Evolutionary conservation across 345 rosid genomes (phyloP).

Genomic region (Laguncularia racemosa): DNA sequence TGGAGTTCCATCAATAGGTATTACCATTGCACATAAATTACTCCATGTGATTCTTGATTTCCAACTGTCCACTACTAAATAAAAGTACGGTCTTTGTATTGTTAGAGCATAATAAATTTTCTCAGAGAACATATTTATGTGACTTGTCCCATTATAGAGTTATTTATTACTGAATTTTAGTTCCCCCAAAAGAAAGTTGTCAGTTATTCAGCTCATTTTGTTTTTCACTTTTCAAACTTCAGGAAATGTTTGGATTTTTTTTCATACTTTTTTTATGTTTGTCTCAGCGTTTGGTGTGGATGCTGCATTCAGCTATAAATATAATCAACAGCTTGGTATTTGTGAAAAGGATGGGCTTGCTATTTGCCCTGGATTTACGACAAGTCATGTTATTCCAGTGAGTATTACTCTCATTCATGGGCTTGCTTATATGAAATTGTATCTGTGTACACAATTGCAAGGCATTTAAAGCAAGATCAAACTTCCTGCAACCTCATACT

Average conservation of each 20-base stretch:
- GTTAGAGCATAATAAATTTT: too few species aligned
- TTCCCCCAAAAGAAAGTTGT: too few species aligned
- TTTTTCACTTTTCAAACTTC: too few species aligned
- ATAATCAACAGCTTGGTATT: constrained; percentile 71
- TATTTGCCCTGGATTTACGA: constrained; percentile 76
- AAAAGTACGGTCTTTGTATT: too few species aligned
- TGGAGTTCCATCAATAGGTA: constrained; percentile 98
- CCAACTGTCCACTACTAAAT: not conserved
- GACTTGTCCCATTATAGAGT: too few species aligned
- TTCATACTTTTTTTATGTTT: not conserved
- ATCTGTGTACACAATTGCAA: too few species aligned
- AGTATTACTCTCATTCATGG: constrained; percentile 10
- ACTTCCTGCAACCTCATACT: not conserved
- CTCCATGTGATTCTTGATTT: not conserved
- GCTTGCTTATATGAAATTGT: not conserved
- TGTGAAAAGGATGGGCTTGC: constrained; percentile 85
- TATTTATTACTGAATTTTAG: too few species aligned
- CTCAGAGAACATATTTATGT: too few species aligned
- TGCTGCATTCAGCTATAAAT: constrained; percentile 91
- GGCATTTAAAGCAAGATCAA: not conserved
- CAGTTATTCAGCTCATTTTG: too few species aligned
- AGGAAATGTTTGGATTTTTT: too few species aligned
- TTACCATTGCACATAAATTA: constrained; percentile 1
- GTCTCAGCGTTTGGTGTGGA: constrained; percentile 87
- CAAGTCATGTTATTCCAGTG: constrained; percentile 87